These are phyloP conservation scores for Acorus calamus DNA, from an alignment of 106 monocot genomes.

Conservation along the genomic window DNA sequence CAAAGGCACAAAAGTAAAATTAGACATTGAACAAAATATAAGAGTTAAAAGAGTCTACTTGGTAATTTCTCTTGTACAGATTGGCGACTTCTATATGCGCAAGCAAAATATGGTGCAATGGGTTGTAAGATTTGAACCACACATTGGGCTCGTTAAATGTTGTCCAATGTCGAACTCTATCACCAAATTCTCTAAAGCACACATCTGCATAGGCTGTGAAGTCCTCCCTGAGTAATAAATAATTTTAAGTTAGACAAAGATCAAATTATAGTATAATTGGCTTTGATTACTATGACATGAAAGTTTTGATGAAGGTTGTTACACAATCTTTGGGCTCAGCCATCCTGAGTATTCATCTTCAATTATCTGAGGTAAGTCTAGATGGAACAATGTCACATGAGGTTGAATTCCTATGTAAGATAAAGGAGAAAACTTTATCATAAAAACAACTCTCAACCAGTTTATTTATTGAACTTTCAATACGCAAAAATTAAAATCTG, in stretches of 20 bases:
- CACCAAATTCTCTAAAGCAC: conserved; percentile 15
- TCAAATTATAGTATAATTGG: too few relatives aligned
- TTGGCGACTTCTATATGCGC: conserved; percentile 26
- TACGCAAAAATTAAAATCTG: too few relatives aligned
- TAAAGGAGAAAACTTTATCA: too few relatives aligned
- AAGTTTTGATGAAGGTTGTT: background rate
- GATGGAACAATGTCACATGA: background rate
- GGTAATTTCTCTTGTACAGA: conserved; percentile 32
- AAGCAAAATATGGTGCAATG: conserved; percentile 18
- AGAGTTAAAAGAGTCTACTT: conserved; percentile 9
- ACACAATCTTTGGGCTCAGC: conserved; percentile 26
- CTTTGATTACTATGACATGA: background rate
- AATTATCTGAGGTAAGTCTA: conserved; percentile 3
- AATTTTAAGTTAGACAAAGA: background rate
- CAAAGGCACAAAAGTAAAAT: too few relatives aligned
- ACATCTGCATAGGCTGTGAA: conserved; percentile 30
- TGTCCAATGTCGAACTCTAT: too few relatives aligned
- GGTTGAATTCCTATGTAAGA: conserved; percentile 4
- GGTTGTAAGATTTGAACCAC: background rate
- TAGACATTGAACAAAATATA: background rate
- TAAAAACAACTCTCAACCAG: too few relatives aligned
- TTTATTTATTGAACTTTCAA: too few relatives aligned
- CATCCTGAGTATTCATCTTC: conserved; percentile 22
- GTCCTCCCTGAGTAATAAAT: conserved; percentile 16
- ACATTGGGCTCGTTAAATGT: too few relatives aligned